phyloP scores from a whole-genome alignment of 2,329 filamentous ascomycete genomes.

The Hymenoscyphus repandus region DNA sequence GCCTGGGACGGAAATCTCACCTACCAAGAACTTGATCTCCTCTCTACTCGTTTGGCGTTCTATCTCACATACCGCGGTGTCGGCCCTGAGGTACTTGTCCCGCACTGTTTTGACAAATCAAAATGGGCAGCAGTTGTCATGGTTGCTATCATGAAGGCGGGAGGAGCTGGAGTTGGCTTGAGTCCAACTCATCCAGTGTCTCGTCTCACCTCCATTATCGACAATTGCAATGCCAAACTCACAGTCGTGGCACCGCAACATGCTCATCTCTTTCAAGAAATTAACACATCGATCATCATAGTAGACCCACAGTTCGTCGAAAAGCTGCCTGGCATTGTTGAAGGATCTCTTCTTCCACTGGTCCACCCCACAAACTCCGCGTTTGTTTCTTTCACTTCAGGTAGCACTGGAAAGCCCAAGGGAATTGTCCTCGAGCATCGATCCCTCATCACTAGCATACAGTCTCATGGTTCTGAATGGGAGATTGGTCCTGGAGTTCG shows the following conservation, averaged over 20 bases:
- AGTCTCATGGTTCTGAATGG: conserved; percentile 5
- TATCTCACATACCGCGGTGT: conserved; percentile 15
- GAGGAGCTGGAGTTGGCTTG: conserved; percentile 26
- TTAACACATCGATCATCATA: not conserved
- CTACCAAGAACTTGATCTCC: conserved; percentile 13
- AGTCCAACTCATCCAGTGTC: conserved; percentile 24
- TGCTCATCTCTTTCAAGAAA: not conserved
- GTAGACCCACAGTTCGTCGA: not conserved
- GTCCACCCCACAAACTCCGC: not conserved
- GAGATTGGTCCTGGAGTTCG: conserved; percentile 7
- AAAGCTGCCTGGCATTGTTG: not conserved
- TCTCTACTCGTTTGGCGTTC: conserved; percentile 13
- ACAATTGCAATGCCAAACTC: not conserved
- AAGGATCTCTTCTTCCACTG: not conserved
- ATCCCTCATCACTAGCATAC: conserved; percentile 8
- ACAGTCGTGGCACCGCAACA: not conserved
- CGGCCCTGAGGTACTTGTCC: conserved; percentile 13
- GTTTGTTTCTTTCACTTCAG: conserved; percentile 20
- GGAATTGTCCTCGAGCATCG: conserved; percentile 17
- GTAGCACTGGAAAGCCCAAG: conserved; percentile 30
- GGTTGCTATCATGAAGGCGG: conserved; percentile 23
- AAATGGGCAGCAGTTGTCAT: conserved; percentile 20
- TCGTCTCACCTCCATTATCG: not conserved
- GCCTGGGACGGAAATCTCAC: conserved; percentile 27
- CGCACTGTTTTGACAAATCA: conserved; percentile 25